Evolutionary conservation across 163 green algal genomes (phyloP).

Genomic region (Picocystis sp.): DNA sequence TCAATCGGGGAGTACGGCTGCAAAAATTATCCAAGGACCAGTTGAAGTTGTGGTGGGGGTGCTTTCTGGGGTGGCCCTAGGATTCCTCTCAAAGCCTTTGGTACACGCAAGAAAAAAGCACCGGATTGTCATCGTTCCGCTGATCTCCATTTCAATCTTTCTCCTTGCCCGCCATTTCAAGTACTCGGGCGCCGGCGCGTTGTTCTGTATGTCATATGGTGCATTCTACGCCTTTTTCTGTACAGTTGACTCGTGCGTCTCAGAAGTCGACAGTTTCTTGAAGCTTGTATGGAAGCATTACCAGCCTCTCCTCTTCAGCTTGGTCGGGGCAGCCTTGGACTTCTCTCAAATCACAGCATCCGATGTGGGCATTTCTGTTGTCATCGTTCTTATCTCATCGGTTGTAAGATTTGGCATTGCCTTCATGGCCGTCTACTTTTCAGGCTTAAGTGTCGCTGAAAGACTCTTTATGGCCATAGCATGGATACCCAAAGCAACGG

Average conservation of each 20-base stretch:
- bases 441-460: conserved; percentile 26
- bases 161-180: too few relatives aligned
- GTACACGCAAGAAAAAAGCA: too few relatives aligned
- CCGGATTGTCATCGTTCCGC: too few relatives aligned
- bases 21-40: conserved; percentile 45
- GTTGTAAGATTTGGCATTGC: conserved; percentile 5
- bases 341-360: conserved; percentile 2
- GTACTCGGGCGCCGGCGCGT: too few relatives aligned
- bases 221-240: too few relatives aligned
- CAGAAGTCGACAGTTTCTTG: conserved; percentile 15
- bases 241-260: neutral
- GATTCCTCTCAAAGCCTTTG: too few relatives aligned
- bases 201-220: too few relatives aligned
- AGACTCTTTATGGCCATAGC: conserved; percentile 50
- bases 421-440: conserved; percentile 4
- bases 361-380: conserved; percentile 2
- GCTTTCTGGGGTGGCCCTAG: conserved; percentile 6
- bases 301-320: conserved; percentile 66
- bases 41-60: conserved; percentile 39
- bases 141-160: too few relatives aligned
- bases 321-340: conserved; percentile 36
- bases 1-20: conserved; percentile 17
- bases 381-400: conserved; percentile 7
- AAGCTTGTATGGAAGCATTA: conserved; percentile 20
- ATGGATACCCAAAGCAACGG: conserved; percentile 71